Percentiles rank a stretch among this genome's conserved stretches.
Evolutionary conservation across 2,329 filamentous ascomycete species (phyloP).

Genomic region (Cordyceps fumosorosea): DNA sequence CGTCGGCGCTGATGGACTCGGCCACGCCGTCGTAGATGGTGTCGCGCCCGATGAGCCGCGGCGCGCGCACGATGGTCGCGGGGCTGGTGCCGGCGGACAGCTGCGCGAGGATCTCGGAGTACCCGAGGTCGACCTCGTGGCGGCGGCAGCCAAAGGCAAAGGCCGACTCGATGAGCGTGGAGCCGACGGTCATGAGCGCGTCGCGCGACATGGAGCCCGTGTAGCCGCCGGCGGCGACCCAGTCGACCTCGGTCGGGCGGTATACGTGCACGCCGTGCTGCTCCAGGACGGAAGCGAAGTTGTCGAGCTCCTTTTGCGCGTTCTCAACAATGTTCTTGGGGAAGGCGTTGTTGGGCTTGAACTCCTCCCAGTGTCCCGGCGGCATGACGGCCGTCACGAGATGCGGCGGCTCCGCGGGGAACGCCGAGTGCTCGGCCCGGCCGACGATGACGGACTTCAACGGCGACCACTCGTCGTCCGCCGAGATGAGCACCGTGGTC

Average conservation of each 20-base stretch:
- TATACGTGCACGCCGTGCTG: constrained; percentile 20
- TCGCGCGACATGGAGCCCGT: constrained; percentile 29
- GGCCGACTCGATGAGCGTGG: constrained; percentile 24
- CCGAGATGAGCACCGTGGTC: neutral
- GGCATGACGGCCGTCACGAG: constrained; percentile 21
- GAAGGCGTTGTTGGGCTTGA: constrained; percentile 19
- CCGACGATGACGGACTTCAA: constrained; percentile 22
- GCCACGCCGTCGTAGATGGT: neutral
- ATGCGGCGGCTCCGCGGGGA: constrained; percentile 19
- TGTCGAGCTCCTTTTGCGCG: constrained; percentile 20
- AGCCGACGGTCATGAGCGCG: constrained; percentile 24
- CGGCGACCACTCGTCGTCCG: constrained; percentile 23
- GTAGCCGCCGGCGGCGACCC: constrained; percentile 23
- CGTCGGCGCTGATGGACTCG: neutral
- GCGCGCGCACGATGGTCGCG: neutral
- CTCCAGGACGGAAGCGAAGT: constrained; percentile 19
- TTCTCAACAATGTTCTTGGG: constrained; percentile 18
- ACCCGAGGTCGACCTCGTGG: constrained; percentile 20
- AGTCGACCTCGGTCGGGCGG: constrained; percentile 18
- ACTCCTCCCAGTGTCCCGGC: constrained; percentile 11
- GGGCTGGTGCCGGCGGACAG: neutral
- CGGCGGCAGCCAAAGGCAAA: constrained; percentile 24
- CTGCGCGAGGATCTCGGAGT: neutral
- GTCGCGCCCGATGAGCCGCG: neutral
- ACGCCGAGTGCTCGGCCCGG: constrained; percentile 20